Conservation (phyloP, 2,329 filamentous ascomycete genomes). For the Pseudogymnoascus sp. region DNA sequence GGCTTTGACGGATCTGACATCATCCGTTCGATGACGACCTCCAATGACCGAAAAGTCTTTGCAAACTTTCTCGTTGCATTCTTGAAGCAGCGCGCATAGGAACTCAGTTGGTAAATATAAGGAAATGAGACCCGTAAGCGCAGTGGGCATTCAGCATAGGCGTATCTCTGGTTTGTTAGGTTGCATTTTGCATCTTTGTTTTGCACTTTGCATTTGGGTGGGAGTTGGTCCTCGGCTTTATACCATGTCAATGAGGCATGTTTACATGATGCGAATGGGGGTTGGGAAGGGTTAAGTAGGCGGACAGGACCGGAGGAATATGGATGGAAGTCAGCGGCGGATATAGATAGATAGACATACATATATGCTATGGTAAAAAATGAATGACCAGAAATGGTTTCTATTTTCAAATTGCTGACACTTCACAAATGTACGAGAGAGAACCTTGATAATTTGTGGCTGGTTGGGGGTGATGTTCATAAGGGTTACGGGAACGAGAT, state of each 20-base stretch:
- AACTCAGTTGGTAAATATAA: constrained; percentile 7
- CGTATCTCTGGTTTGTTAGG: constrained; percentile 8
- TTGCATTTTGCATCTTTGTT: constrained; percentile 6
- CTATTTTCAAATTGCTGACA: background rate
- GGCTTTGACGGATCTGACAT: constrained; percentile 57
- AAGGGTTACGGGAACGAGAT: constrained; percentile 1
- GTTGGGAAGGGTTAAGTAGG: background rate
- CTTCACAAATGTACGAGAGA: background rate
- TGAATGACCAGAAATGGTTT: background rate
- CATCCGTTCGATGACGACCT: constrained; percentile 50
- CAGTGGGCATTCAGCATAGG: constrained; percentile 7
- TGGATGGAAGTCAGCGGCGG: background rate
- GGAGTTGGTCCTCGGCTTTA: constrained; percentile 5
- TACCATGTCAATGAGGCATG: constrained; percentile 9
- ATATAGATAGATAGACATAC: constrained; percentile 4
- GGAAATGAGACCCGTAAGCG: constrained; percentile 1
- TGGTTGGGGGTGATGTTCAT: constrained; percentile 5
- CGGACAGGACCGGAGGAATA: background rate
- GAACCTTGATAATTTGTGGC: background rate
- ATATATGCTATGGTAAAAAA: constrained; percentile 4
- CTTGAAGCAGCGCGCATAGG: constrained; percentile 34
- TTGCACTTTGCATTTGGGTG: constrained; percentile 7
- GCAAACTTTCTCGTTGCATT: constrained; percentile 57
- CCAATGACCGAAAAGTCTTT: constrained; percentile 53
- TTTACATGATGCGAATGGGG: constrained; percentile 1